A percentile compares a stretch with the other conserved stretches of the same genome.
Evolutionary conservation across 2,329 filamentous ascomycete species (phyloP).

Genomic region (Fusarium sp.): DNA sequence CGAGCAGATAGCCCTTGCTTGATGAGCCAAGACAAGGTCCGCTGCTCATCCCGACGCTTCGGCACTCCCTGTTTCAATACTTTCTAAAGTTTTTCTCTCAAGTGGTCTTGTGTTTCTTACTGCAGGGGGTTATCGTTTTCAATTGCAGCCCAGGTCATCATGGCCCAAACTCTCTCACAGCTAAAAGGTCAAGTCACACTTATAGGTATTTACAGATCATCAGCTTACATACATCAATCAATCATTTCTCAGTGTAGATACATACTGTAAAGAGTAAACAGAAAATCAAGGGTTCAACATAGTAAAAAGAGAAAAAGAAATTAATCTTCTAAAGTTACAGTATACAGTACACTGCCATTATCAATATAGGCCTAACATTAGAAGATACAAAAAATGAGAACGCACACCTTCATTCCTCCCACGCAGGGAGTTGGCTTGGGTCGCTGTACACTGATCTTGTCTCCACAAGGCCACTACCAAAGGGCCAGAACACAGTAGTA

Average conservation of each 20-base stretch:
- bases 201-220: background rate
- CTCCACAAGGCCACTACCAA: slow-evolving; percentile 31
- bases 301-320: background rate
- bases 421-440: background rate
- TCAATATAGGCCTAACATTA: background rate
- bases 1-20: background rate
- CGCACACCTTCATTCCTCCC: background rate
- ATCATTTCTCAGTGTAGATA: background rate
- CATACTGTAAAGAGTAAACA: background rate
- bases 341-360: background rate
- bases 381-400: slow-evolving; percentile 19
- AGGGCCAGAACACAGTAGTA: background rate
- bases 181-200: background rate
- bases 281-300: background rate
- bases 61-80: slow-evolving; percentile 35
- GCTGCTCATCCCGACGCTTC: slow-evolving; percentile 29
- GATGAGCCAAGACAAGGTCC: slow-evolving; percentile 8
- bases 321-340: background rate
- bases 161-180: background rate
- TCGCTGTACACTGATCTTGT: background rate
- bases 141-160: background rate
- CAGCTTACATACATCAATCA: background rate
- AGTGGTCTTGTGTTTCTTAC: background rate
- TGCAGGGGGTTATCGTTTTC: slow-evolving; percentile 19
- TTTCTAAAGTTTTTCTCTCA: slow-evolving; percentile 6